A percentile compares a stretch with the other conserved stretches of the same genome.
phyloP scores from a whole-genome alignment of 768 basidiomycete genomes.

The Mycena rebaudengoi region DNA sequence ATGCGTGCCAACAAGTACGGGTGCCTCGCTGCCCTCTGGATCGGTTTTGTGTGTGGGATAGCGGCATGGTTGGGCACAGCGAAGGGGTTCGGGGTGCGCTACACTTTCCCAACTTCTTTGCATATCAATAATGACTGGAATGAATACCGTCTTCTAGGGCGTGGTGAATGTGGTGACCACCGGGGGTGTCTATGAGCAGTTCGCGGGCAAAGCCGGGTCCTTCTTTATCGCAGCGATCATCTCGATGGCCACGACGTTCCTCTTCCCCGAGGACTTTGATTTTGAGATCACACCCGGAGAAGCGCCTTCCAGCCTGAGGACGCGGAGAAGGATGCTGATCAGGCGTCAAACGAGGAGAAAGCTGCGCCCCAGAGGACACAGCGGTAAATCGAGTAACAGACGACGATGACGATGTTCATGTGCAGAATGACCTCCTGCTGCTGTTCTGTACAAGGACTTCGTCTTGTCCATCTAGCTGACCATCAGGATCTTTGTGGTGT shows the following conservation, averaged over 20 bases:
- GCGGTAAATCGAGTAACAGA: neutral
- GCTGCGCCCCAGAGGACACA: neutral
- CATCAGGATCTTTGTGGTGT: constrained; percentile 16
- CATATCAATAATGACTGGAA: neutral
- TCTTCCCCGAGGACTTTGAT: constrained; percentile 14
- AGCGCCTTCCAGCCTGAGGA: constrained; percentile 17
- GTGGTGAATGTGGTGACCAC: constrained; percentile 14
- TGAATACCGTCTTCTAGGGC: neutral
- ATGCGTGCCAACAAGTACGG: constrained; percentile 16
- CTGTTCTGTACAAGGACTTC: constrained; percentile 16
- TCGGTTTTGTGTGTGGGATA: constrained; percentile 19
- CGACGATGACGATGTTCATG: neutral
- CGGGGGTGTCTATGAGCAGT: constrained; percentile 18
- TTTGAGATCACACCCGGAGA: constrained; percentile 3
- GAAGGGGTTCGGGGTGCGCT: constrained; percentile 12
- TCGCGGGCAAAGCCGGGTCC: constrained; percentile 23
- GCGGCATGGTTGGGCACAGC: constrained; percentile 25
- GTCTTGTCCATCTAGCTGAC: constrained; percentile 16
- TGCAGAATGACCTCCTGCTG: constrained; percentile 4
- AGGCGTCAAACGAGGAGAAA: neutral
- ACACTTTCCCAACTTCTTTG: neutral
- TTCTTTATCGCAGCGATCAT: constrained; percentile 22
- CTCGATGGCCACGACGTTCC: constrained; percentile 1
- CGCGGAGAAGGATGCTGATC: neutral
- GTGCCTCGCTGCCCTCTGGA: constrained; percentile 15